Conservation (phyloP, 148 eudicot species). For the Vaccinium macrocarpon region DNA sequence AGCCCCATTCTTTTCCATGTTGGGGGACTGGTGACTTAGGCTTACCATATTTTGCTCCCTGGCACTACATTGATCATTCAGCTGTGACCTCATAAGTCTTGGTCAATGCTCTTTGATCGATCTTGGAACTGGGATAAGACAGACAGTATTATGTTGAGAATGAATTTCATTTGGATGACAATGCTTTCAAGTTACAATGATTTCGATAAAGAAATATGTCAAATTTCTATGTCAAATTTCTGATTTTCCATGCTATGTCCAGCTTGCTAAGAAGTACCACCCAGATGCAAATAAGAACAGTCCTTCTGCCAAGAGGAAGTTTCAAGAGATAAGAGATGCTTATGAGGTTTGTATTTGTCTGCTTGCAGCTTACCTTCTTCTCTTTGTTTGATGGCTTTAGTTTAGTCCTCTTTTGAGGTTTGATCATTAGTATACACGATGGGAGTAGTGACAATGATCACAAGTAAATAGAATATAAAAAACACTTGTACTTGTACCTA, state of each 20-base stretch:
- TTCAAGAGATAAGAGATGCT: constrained; percentile 96
- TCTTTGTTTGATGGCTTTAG: not conserved
- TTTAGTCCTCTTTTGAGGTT: not conserved
- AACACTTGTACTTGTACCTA: not conserved
- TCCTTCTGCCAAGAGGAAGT: constrained; percentile 82
- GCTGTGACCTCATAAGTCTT: not conserved
- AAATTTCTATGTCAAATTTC: not conserved
- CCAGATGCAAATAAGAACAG: constrained; percentile 85
- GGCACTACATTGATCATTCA: not conserved
- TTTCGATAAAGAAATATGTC: not conserved
- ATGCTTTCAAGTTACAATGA: not conserved
- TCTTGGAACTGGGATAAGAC: not conserved
- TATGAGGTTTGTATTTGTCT: constrained; percentile 67
- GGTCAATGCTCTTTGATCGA: not conserved
- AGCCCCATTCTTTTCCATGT: not conserved
- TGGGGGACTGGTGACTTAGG: not conserved
- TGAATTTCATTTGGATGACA: not conserved
- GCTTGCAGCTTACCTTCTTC: constrained; percentile 1
- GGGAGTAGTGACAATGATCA: not conserved
- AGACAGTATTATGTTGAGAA: not conserved
- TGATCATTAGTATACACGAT: not conserved
- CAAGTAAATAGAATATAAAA: not conserved
- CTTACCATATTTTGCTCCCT: not conserved
- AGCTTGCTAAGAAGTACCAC: constrained; percentile 97
- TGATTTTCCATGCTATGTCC: constrained; percentile 18